Conservation (phyloP, 345 rosid species). For the Isatis tinctoria region DNA sequence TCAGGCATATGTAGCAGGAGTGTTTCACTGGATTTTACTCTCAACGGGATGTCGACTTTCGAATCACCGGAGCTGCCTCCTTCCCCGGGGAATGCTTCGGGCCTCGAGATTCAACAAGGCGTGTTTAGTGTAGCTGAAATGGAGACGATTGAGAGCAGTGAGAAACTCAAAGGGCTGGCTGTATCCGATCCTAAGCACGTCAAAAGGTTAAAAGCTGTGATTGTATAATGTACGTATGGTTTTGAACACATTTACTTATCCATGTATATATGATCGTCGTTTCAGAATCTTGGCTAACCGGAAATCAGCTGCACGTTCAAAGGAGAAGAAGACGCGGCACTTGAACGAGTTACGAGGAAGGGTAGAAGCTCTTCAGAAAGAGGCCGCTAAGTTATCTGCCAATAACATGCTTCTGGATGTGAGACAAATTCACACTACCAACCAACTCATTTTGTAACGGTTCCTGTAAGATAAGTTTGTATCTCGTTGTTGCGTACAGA, state of each 20-base stretch:
- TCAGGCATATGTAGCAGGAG: neutral
- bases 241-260: neutral
- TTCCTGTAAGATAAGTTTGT: neutral
- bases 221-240: neutral
- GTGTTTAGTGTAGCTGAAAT: neutral
- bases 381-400: neutral
- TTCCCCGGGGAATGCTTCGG: neutral
- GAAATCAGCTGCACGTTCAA: constrained; percentile 56
- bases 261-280: neutral
- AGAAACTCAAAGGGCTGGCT: neutral
- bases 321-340: constrained; percentile 45
- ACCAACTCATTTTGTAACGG: neutral
- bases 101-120: too few relatives aligned
- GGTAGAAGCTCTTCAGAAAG: neutral
- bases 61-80: neutral
- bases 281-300: constrained; percentile 67
- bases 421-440: constrained; percentile 23
- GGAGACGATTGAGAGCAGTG: neutral
- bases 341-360: constrained; percentile 44
- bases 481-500: neutral
- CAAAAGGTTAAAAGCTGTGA: neutral
- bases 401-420: neutral
- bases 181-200: neutral
- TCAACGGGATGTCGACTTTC: too few relatives aligned
- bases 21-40: too few relatives aligned